Conservation (phyloP, 805 yeast genomes). For the Metschnikowia noctiluminum region DNA sequence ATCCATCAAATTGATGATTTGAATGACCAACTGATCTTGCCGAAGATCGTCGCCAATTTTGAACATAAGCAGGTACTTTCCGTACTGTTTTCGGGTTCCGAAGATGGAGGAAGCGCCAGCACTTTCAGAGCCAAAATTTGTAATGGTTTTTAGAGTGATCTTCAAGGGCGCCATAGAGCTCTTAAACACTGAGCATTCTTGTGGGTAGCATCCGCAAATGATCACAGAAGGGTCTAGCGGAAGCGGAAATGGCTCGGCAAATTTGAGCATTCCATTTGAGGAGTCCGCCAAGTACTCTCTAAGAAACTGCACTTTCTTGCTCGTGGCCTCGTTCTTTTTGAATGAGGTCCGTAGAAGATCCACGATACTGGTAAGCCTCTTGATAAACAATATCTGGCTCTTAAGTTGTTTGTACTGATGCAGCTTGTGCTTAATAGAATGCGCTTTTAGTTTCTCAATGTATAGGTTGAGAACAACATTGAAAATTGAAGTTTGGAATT, state of each 20-base stretch:
- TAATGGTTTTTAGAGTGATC: conserved; percentile 63
- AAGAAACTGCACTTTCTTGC: conserved; percentile 67
- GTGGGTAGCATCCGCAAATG: conserved; percentile 74
- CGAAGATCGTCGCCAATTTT: conserved; percentile 94
- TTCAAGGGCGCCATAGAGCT: conserved; percentile 87
- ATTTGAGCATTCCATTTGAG: conserved; percentile 36
- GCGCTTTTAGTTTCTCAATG: conserved; percentile 33
- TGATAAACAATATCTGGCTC: conserved; percentile 68
- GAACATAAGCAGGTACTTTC: conserved; percentile 78
- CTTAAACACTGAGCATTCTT: conserved; percentile 82
- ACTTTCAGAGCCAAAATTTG: conserved; percentile 17
- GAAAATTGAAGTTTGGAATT: conserved; percentile 23
- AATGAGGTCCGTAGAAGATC: conserved; percentile 51
- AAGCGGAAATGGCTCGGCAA: conserved; percentile 57
- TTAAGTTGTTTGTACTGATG: conserved; percentile 39
- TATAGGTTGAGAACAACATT: conserved; percentile 38
- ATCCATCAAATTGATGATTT: conserved; percentile 88
- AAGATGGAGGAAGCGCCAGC: conserved; percentile 29
- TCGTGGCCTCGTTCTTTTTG: conserved; percentile 68
- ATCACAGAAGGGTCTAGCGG: conserved; percentile 82
- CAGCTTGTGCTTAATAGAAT: conserved; percentile 25
- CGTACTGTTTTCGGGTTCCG: conserved; percentile 31
- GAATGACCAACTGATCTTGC: conserved; percentile 96
- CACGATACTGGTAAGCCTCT: conserved; percentile 62
- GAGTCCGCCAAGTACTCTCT: conserved; percentile 53